These are phyloP conservation scores for Blastobotrys americana DNA, from an alignment of 805 yeast genomes.

Conservation along the genomic window DNA sequence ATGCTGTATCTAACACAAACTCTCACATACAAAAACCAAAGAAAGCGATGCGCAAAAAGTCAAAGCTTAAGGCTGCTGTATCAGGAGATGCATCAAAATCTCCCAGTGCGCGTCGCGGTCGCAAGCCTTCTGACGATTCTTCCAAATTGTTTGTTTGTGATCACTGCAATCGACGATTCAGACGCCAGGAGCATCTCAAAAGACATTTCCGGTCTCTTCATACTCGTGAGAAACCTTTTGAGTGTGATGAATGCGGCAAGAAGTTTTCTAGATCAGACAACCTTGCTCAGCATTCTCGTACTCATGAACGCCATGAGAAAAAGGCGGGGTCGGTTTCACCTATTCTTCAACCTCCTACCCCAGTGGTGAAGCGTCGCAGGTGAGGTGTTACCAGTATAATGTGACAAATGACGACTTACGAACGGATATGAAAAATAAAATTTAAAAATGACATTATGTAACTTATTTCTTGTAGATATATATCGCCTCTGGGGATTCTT, in stretches of 20 bases:
- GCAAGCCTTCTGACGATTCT: constrained; percentile 9
- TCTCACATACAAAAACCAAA: background rate
- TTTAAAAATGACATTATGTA: too few relatives aligned
- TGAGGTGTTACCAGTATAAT: too few relatives aligned
- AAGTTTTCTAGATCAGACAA: constrained; percentile 31
- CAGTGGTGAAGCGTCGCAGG: constrained; percentile 10
- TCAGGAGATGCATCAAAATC: background rate
- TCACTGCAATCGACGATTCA: constrained; percentile 57
- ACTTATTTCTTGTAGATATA: background rate
- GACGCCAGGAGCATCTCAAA: constrained; percentile 70
- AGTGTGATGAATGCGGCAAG: constrained; percentile 29
- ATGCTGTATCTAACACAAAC: background rate
- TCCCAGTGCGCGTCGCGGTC: constrained; percentile 5
- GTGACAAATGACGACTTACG: too few relatives aligned
- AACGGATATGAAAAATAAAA: too few relatives aligned
- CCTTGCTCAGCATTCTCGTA: constrained; percentile 30
- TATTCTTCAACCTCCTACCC: constrained; percentile 11
- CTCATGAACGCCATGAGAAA: constrained; percentile 18
- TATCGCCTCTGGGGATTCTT: too few relatives aligned
- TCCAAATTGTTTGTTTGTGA: constrained; percentile 35
- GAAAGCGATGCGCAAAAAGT: background rate
- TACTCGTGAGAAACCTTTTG: constrained; percentile 52
- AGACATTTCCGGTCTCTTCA: constrained; percentile 69
- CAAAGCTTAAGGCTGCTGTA: background rate
- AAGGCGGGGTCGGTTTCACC: constrained; percentile 4